phyloP scores from a whole-genome alignment of 306 rosid species.

The Sesbania bispinosa region DNA sequence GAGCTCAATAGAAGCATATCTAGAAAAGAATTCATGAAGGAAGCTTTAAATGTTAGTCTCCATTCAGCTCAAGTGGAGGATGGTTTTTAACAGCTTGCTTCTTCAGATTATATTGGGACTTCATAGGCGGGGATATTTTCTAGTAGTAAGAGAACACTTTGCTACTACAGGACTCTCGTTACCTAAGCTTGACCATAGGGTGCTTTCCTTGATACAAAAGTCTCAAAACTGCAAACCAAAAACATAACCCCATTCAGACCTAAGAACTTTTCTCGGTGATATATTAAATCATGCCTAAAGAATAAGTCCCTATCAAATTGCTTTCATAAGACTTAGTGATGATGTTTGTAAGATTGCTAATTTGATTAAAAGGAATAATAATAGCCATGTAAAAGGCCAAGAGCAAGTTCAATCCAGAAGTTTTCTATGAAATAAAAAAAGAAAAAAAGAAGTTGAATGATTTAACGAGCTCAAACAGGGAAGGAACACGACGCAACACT shows the following conservation, averaged over 20 bases:
- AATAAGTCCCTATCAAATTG: no score
- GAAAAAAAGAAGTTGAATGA: no score
- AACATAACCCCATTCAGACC: neutral
- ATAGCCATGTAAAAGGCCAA: no score
- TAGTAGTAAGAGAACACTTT: neutral
- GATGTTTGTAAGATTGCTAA: no score
- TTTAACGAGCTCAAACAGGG: no score
- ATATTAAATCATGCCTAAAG: neutral
- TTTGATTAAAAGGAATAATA: no score
- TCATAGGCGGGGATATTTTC: neutral
- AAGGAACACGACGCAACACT: no score
- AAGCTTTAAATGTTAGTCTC: neutral
- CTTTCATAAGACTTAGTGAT: no score
- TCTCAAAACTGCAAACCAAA: no score
- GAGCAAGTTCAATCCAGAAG: no score
- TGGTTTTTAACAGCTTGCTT: neutral
- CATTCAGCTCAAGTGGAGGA: neutral
- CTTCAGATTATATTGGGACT: neutral
- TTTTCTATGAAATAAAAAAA: no score
- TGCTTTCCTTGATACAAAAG: neutral
- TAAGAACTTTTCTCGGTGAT: neutral
- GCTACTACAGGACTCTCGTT: neutral
- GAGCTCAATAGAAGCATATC: neutral
- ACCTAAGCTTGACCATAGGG: neutral
- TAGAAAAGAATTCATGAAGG: neutral